Evolutionary conservation across 2,329 filamentous ascomycete genomes (phyloP), one percentile per base, ranked within the genome.

Genomic region (Ophiostoma sp.): DNA sequence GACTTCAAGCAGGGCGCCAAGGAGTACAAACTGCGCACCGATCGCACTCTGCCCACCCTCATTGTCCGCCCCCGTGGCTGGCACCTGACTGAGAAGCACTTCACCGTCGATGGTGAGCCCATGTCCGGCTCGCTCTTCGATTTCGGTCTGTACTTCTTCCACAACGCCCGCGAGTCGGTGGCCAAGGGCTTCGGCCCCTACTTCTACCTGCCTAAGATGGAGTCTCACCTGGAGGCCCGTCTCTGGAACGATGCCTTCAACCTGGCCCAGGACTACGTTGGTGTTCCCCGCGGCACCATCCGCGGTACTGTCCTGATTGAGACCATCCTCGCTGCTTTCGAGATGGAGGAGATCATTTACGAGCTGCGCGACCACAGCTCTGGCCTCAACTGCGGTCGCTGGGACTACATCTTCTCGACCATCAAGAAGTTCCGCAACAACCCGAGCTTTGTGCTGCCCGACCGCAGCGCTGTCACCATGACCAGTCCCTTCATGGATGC

Each of bases 271-370:
- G 95, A 99, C 82, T 93, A 90, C 81, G 87, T 97, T 76, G 91
- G 91, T 74, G 90, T 99, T 81, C 86, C 86, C 68, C 87, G 95
- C 70, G 95, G 95, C 68, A 98, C 93, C 67, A 96, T 98, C 80
- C 90, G 95, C 74, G 95, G 87, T 71, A 99, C 95, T 3, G 94
- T 98, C 52, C 83, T 99, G 74, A 98, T 99, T 76, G 95, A 99
- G 86, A 98, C 95, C 68, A 98, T 99, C 78, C 86, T 94, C 60
- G 95, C 95, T 58, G 95, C 94, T 16, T 99, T 99, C 76, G 95
- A 99, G 85, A 99, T 99, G 95, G 95, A 99, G 75, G 95, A 99
- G 87, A 98, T 99, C 81, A 98, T 99, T 81, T 99, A 97, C 80
- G 95, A 98, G 83, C 89, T 99, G 73, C 90, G 95, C 70, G 94